Evolutionary conservation across 306 rosid species (phyloP), one percentile per base, ranked within the genome.

Genomic region (Phaseolus lunatus): DNA sequence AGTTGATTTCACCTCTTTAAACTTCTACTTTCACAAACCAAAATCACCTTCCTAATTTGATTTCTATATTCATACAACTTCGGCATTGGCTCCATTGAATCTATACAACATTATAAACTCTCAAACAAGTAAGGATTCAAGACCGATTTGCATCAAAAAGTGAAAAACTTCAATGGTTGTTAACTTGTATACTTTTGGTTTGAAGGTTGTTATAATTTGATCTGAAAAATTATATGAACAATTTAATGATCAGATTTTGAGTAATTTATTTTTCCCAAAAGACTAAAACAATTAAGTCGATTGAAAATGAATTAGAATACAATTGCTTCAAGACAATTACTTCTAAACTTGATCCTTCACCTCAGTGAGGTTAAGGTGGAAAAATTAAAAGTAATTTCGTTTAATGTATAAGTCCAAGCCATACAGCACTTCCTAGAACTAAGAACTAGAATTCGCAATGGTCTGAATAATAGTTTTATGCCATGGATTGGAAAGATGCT

Each of bases 401-500:
- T 22, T 37, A 63, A 66, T 44, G 75, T 54, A 69, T 62, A 9
- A 20, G 27, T 44, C 43, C 67, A 75, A 19, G 78, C 57, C 59
- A 65, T 72, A 44, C 44, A 22, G 74, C 31, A 48, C 11, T 24
- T 58, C 4, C 78, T 44, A 57, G 66, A 75, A 73, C 80, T 70
- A 86, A 29, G 92, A 84, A 35, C 82, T 67, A 56, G 86, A 85
- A 83, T 70, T 82, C 4, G 90, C 85, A 52, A 90, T 85, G 23
- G 88, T 92, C 78, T 95, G 98, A 81, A 95, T 41, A 67, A 95
- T 78, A 24, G 97, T 95, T 81, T 75, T 89, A 86, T 95, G 98
- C 95, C 96, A 92, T 63, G 97, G 98, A 89, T 95, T 83, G 9
- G 95, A 89, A 76, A 95, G 93, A 83, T 95, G 98, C 78, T 86